phyloP scores from a whole-genome alignment of 305 asterid genomes.

The Lippia alba region DNA sequence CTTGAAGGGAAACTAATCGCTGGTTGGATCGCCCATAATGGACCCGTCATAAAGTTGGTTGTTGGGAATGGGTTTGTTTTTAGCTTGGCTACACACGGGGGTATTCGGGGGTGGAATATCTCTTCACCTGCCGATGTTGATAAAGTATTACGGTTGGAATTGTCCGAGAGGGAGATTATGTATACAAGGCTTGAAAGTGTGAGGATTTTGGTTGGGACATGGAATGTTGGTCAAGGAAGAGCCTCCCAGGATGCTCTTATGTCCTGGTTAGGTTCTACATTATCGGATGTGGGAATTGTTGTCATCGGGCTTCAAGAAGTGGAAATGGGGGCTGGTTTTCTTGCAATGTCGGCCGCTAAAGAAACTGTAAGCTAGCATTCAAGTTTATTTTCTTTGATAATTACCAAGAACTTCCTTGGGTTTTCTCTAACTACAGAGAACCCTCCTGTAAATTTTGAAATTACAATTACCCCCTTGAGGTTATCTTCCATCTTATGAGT shows the following conservation, averaged over 20 bases:
- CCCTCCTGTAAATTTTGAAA: too few species aligned
- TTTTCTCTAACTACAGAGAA: not conserved
- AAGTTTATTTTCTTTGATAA: not conserved
- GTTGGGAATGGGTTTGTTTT: constrained; percentile 64
- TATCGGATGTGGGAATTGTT: constrained; percentile 77
- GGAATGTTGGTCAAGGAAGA: constrained; percentile 99
- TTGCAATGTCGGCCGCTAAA: constrained; percentile 97
- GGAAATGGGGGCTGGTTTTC: constrained; percentile 99
- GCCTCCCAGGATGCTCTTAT: constrained; percentile 85
- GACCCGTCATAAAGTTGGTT: constrained; percentile 76
- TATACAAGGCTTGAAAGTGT: constrained; percentile 64
- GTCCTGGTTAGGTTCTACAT: constrained; percentile 88
- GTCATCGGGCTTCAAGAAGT: constrained; percentile 95
- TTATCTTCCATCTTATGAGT: too few species aligned
- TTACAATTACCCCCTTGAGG: too few species aligned
- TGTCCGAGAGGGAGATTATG: constrained; percentile 61
- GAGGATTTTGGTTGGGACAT: constrained; percentile 78
- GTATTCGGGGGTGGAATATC: constrained; percentile 89
- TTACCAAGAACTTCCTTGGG: not conserved
- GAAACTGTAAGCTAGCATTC: constrained; percentile 69
- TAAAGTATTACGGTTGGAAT: constrained; percentile 56
- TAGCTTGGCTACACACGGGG: constrained; percentile 95
- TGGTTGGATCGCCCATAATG: constrained; percentile 86
- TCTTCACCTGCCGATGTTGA: constrained; percentile 92
- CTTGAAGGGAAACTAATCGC: constrained; percentile 76